Evolutionary conservation across 1,284 basidiomycete genomes (phyloP), one percentile per base, ranked within the genome.

Genomic region (Taiwanofungus camphoratus): DNA sequence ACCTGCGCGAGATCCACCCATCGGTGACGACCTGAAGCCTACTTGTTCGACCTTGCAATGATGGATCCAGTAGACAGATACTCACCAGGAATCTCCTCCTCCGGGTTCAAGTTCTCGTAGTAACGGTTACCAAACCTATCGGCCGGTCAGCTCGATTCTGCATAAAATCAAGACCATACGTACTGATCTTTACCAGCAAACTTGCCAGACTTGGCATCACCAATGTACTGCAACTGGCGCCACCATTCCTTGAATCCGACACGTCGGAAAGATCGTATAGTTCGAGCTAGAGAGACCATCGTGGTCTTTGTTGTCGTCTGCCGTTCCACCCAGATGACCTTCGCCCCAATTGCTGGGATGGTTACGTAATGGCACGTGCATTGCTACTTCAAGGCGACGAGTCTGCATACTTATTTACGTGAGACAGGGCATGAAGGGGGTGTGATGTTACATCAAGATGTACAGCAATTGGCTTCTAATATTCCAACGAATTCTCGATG

Each of bases 1-100:
- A 88, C 86, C 70, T 93, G 90, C 26, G 83, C 75, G 58, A 79
- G 92, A 69, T 95, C 93, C 35, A 96, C 83, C 93, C 92, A 95
- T 63, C 92, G 78, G 62, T 93, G 90, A 57, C 92, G 88, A 57
- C 90, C 91, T 90, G 52, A 16, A 21, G 20, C 18, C 4, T 26
- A 11, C 1, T 11, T 21, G 15, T 24, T 32, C 22, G 15, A 18
- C 29, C 5, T n/a, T 34, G 31, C 4, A 24, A 39, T 29, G 18
- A 18, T 4, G 31, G 22, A 21, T 5, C 31, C 9, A 12, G 3
- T 33, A 26, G 27, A 11, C 19, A 16, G 18, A 15, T 5, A 67
- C 77, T 36, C 52, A 87, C 89, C 90, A 49, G 92, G 91, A 33
- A 92, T 62, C 62, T 94, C 92, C 55, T 94, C 87, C 54, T 83